Base-by-base conservation (phyloP, 164 flowering plant genomes). In the Platanus orientalis region DNA sequence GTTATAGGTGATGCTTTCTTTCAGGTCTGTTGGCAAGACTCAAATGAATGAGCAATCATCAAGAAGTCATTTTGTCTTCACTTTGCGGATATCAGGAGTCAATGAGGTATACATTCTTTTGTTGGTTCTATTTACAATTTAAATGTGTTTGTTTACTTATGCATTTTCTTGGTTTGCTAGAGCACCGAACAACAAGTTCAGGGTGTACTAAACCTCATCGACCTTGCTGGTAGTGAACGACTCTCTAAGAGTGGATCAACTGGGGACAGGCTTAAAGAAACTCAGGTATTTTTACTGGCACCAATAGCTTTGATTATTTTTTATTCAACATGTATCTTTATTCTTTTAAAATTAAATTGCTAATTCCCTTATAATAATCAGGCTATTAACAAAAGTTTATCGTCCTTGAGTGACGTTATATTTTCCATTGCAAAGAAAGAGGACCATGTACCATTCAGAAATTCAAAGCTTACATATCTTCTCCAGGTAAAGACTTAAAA, bases 201-300 rank as follows among this genome's bases (percentile, higher is more conserved):
- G 71, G 97, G 99, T 26, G 82, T 92, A 9, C 66, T 95, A 59
- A 95, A 95, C 73, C 91, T 95, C 12, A 87, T 95, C 58, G 99
- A 95, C 69, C 92, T 95, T 65, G 99, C 99, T 42, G 99, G 99
- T 5, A 95, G 99, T 67, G 99, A 95, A 68, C 94, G 99, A 17
- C 84, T 95, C 45, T 92, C 97, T 1, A 92, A 84, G 73, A 95
- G 99, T 74, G 97, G 97, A 7, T 81, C 97, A 53, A 90, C 96
- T 17, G 99, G 97, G 23, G 97, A 92, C 28, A 83, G 96, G 7
- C 71, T 92, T 58, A 88, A 75, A 75, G 99, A 95, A 80, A 90
- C 99, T 57, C 97, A 92, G 75, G 99, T 94, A 78, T 50, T 20
- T 68, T 4, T n/a, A n/a, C n/a, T n/a, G n/a, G n/a, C n/a, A n/a